These are phyloP conservation scores for Penicillium sp. DNA, from an alignment of 2,329 filamentous ascomycete genomes.

Conservation along the genomic window DNA sequence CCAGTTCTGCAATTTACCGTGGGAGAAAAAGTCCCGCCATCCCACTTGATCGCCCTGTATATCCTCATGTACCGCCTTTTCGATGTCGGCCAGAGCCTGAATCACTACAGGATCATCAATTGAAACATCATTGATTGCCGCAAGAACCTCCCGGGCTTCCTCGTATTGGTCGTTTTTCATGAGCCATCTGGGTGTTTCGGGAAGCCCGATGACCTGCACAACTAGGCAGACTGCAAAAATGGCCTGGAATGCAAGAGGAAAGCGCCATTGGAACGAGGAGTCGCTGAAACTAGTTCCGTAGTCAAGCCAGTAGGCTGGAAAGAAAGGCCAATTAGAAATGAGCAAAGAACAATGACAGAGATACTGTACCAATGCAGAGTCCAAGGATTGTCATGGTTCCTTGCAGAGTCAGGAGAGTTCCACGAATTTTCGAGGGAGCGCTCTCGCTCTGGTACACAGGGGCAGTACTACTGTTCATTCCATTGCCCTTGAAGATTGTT, in stretches of 20 bases:
- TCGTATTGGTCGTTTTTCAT: constrained; percentile 28
- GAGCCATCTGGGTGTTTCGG: constrained; percentile 36
- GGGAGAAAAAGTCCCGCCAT: constrained; percentile 35
- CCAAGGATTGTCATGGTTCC: constrained; percentile 30
- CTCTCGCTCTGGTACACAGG: constrained; percentile 36
- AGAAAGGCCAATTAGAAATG: background rate
- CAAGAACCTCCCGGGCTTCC: constrained; percentile 27
- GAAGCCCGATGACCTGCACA: constrained; percentile 27
- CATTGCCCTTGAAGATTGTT: constrained; percentile 14
- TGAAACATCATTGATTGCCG: constrained; percentile 19
- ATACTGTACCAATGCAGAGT: constrained; percentile 4
- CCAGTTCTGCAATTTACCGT: constrained; percentile 31
- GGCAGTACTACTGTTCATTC: constrained; percentile 28
- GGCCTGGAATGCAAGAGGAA: constrained; percentile 33
- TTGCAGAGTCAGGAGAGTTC: constrained; percentile 27
- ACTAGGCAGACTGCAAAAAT: constrained; percentile 30
- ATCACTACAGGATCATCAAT: constrained; percentile 12
- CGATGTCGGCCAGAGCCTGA: constrained; percentile 23
- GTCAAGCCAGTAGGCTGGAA: constrained; percentile 43
- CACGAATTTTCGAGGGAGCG: constrained; percentile 26
- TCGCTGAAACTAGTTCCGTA: constrained; percentile 45
- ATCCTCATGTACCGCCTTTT: constrained; percentile 24
- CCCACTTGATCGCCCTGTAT: constrained; percentile 30
- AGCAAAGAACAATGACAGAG: constrained; percentile 23
- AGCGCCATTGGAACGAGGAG: constrained; percentile 34